Base-by-base conservation (phyloP, 1,284 basidiomycete species). In the Apiotrichum sp. region DNA sequence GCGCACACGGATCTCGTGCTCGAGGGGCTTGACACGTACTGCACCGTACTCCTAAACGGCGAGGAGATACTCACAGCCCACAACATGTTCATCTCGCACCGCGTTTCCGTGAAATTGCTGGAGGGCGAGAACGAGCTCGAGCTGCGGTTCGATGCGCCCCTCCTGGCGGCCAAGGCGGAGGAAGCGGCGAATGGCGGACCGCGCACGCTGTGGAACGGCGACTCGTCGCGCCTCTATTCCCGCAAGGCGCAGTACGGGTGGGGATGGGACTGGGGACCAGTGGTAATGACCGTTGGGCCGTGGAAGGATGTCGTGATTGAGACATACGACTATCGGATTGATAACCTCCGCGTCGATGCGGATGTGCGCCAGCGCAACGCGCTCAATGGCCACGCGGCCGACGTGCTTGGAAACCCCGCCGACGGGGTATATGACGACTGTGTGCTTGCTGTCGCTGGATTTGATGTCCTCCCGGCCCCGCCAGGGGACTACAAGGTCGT, bases 11-110 rank as follows among this genome's bases (percentile, higher is more conserved):
- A 93, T 68, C 77, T 95, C 31, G 79, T 92, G 8, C 90, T 93
- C 60, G 89, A 92, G 14, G 91, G 92, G 10, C 76, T 95, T 29
- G 91, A 95, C 72, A 93, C 91, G 0, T 93, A 89, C 71, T 85
- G 87, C 4, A 79, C 77, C 14, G 80, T 91, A 44, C 72, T 77
- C 36, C 74, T 90, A 84, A 93, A 93, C 64, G 87, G 83, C 3
- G 63, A 79, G 22, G 78, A 80, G 22, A 81, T 93, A 38, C 78
- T 87, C 1, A 47, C 13, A 5, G 66, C 87, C 9, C 78, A 82
- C 41, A 92, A 89, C 72, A 89, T 92, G 78, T 93, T 93, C 71
- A 71, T 89, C 38, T 70, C 81, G 0, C 81, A 91, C 71, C 81
- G 87, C 29, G 10, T 32, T 7, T 14, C 44, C 29, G 83, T 82